Percentiles rank a stretch among this genome's conserved stretches.
Evolutionary conservation across 2,329 filamentous ascomycete genomes (phyloP).

Genomic region (Orbilia brochopaga): DNA sequence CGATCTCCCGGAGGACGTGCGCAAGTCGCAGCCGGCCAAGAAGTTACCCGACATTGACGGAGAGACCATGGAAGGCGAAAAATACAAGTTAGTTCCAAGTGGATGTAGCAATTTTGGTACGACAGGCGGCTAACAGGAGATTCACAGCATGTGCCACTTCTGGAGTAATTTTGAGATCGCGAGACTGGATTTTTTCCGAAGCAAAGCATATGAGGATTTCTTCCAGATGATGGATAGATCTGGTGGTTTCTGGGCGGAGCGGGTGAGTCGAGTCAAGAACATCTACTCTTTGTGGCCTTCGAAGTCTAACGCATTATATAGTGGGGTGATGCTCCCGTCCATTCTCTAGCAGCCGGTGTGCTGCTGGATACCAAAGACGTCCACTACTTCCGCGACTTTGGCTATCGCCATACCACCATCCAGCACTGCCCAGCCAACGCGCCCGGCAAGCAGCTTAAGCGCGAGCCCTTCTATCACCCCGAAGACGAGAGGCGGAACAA

Average conservation of each 20-base stretch:
- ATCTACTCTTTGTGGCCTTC: neutral
- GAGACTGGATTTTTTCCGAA: slow-evolving; percentile 90
- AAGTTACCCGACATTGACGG: slow-evolving; percentile 81
- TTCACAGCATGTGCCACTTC: slow-evolving; percentile 85
- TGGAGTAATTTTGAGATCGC: slow-evolving; percentile 99
- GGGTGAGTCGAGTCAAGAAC: slow-evolving; percentile 66
- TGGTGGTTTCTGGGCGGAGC: slow-evolving; percentile 98
- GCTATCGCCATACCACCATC: slow-evolving; percentile 97
- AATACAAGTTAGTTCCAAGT: slow-evolving; percentile 70
- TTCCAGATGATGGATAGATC: slow-evolving; percentile 99
- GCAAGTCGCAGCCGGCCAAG: slow-evolving; percentile 72
- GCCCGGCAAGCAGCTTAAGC: slow-evolving; percentile 80
- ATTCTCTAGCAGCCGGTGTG: slow-evolving; percentile 91
- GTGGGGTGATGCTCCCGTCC: slow-evolving; percentile 99
- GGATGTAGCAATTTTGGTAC: neutral
- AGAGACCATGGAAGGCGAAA: slow-evolving; percentile 94
- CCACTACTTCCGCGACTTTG: slow-evolving; percentile 99
- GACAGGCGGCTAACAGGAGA: slow-evolving; percentile 11
- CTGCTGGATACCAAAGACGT: slow-evolving; percentile 82
- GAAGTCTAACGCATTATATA: slow-evolving; percentile 59
- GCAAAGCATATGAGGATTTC: slow-evolving; percentile 96
- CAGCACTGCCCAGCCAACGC: slow-evolving; percentile 98
- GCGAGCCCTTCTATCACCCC: slow-evolving; percentile 79
- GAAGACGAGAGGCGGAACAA: slow-evolving; percentile 72
- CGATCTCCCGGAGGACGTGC: slow-evolving; percentile 78